A percentile compares a stretch with the other conserved stretches of the same genome.
These are phyloP conservation scores for Panaeolus cyanescens DNA, from an alignment of 768 basidiomycete species.

Conservation along the genomic window DNA sequence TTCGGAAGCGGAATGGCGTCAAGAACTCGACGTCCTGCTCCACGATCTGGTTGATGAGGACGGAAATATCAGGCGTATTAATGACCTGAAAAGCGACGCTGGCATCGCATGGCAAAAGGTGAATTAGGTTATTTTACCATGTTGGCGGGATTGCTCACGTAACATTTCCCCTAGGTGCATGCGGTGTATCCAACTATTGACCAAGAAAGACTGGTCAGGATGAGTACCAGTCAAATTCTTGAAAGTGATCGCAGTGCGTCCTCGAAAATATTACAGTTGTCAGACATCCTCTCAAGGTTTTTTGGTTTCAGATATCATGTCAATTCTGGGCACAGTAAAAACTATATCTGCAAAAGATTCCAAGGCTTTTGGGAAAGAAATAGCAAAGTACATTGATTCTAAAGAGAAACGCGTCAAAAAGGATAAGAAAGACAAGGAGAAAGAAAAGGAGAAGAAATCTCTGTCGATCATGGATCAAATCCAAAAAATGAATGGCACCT, in stretches of 20 bases:
- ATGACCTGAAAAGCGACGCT: constrained; percentile 58
- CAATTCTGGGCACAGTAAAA: constrained; percentile 54
- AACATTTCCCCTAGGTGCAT: constrained; percentile 44
- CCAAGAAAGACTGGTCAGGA: constrained; percentile 47
- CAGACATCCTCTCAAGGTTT: constrained; percentile 1
- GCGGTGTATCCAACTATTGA: constrained; percentile 58
- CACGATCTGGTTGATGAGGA: constrained; percentile 63
- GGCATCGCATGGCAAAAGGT: constrained; percentile 67
- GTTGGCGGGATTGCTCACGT: neutral
- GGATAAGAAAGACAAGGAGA: constrained; percentile 38
- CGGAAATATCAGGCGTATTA: constrained; percentile 51
- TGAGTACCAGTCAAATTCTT: constrained; percentile 56
- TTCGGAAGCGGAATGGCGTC: constrained; percentile 55
- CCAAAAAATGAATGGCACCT: constrained; percentile 15
- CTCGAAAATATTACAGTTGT: neutral
- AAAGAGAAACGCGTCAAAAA: constrained; percentile 60
- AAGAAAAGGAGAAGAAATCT: constrained; percentile 38
- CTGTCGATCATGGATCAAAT: constrained; percentile 36
- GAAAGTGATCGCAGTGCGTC: constrained; percentile 45
- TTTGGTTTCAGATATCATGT: constrained; percentile 38
- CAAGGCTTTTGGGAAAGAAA: constrained; percentile 52
- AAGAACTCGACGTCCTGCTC: constrained; percentile 55
- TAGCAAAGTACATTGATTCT: constrained; percentile 66
- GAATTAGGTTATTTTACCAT: neutral
- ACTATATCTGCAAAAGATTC: constrained; percentile 52